Base-by-base conservation (phyloP, 2,329 filamentous ascomycete genomes). In the Fusarium nygamai region DNA sequence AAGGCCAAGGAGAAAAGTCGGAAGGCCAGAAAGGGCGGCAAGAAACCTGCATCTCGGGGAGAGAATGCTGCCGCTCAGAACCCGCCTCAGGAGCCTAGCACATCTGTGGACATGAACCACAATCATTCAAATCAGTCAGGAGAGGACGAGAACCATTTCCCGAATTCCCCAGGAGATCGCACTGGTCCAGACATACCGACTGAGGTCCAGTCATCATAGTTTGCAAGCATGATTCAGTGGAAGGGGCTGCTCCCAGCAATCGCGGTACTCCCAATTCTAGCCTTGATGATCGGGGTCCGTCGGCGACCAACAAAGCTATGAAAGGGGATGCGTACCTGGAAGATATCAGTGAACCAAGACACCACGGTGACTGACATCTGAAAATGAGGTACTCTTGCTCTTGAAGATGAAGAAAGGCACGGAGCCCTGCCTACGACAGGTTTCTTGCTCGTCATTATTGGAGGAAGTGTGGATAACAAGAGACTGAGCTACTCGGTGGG, bases 1-100 rank as follows among this genome's bases (percentile, higher is more conserved):
- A 98, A 98, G 83, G 95, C 95, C 29, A 97, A 98, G 85, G 94
- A 95, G 85, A 98, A 97, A 85, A 93, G 93, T 60, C 90, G 95
- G 38, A 98, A 98, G 84, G 92, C 92, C 58, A 97, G 94, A 86
- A 98, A 98, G 85, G 66, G 59, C 24, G 88, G 89, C 33, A 97
- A 96, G 82, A 97, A 96, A 82, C 65, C 76, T 19, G 62, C 76
- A 12, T 66, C 69, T 19, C 81, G 80, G 64, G 79, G 77, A n/a
- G 74, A 74, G 10, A 77, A 80, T 10, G 75, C 64, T n/a, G 58
- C 57, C 16, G 71, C 73, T 22, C 74, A 78, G n/a, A 72, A 65
- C 39, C 56, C 76, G 14, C 73, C 74, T 20, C 78, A 80, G 44
- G 62, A 66, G 29, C 77, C 75, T 17, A 38, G 62, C 8, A 73